Percentiles rank a stretch among this genome's conserved stretches.
Conservation (phyloP, 2,329 filamentous ascomycete genomes). For the Fusarium beomiforme region DNA sequence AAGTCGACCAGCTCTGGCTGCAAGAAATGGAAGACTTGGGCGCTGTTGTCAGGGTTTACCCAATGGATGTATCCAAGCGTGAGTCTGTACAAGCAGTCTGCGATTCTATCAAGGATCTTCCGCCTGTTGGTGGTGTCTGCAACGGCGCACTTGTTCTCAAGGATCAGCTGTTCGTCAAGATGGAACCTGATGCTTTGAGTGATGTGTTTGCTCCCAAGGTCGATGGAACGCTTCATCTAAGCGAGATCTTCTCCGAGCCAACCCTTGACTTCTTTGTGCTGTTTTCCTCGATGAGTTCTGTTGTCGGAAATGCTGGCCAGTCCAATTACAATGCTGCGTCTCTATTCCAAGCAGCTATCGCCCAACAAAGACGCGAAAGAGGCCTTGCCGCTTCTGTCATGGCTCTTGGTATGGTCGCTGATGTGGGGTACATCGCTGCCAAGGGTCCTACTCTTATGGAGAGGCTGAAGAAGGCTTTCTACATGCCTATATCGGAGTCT, state of each 20-base stretch:
- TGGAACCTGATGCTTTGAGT: neutral
- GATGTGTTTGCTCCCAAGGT: conserved; percentile 6
- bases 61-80: conserved; percentile 3
- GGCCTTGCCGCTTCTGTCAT: neutral
- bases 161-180: neutral
- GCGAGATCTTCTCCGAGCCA: neutral
- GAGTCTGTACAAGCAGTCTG: neutral
- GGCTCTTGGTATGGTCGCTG: neutral
- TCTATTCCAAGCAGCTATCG: neutral
- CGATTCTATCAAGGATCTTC: neutral
- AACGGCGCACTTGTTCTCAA: conserved; percentile 3
- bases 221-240: neutral
- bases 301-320: neutral
- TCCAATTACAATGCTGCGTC: conserved; percentile 1
- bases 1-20: neutral
- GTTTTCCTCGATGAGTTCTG: neutral
- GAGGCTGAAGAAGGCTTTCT: neutral
- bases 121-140: neutral
- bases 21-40: neutral
- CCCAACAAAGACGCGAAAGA: neutral
- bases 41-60: neutral
- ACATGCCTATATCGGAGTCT: neutral
- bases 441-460: conserved; percentile 1
- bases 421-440: neutral
- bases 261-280: neutral